Evolutionary conservation across 495 filamentous ascomycete species (phyloP), one percentile per base, ranked within the genome.

Genomic region (Glarea lozoyensis): DNA sequence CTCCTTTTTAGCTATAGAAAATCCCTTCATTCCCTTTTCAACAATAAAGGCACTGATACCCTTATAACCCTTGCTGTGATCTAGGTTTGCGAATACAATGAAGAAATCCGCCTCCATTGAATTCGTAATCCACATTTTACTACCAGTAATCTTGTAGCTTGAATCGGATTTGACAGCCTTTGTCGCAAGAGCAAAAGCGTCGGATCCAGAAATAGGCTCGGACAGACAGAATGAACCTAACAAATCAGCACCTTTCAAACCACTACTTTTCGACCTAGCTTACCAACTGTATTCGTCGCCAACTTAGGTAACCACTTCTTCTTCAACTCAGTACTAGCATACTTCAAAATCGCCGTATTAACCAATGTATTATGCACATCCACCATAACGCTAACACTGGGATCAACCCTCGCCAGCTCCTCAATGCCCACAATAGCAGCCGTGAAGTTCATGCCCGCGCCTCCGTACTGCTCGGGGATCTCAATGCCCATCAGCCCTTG

Each of bases 71-170:
- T 86, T 82, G 62, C 74, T 79, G 2, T 82, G 86, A 58, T 94
- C 78, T 3, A 97, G 65, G 65, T 95, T 97, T 59, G 92, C 92
- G 55, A 99, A 99, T 21, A 97, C 92, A 57, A 99, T 89, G 70
- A 94, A 99, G 65, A 97, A 82, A 32, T 79, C 83, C 2, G 90
- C 80, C 68, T 99, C 93, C 67, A 88, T 81, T 39, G 82, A 77
- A 67, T 97, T 99, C 46, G 92, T 96, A 63, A 99, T 99, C 92
- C 92, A 99, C 90, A 96, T 97, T 73, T 99, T 99, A 58, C 75
- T 78, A 37, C 92, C 92, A 41, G 78, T 84, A 59, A 99, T 81
- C 61, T 74, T 82, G 65, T 86, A 97, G 13, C 88, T 86, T 48
- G 80, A 76, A 15, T 65, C 68, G n/a, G 72, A 73, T 25, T 81